Conservation (phyloP, 192 early-diverging fungal species). For the Rhizophagus clarus region DNA sequence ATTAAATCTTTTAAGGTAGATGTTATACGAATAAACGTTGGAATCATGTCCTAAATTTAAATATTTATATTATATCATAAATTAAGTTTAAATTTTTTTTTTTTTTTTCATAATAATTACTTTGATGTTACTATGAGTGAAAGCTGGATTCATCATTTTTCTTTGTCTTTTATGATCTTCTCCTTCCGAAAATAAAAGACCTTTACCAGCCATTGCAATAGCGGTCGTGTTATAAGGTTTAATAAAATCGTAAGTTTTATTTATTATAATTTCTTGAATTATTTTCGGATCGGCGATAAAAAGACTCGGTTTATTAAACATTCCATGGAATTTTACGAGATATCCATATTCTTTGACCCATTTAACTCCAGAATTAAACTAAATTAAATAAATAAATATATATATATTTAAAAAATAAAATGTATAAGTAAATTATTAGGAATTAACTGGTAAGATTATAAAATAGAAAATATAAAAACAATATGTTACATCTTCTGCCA, state of each 20-base stretch:
- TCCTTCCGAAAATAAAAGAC: slow-evolving; percentile 56
- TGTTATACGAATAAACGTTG: slow-evolving; percentile 37
- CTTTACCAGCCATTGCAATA: slow-evolving; percentile 44
- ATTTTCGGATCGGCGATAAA: slow-evolving; percentile 51
- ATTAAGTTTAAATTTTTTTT: too few species aligned
- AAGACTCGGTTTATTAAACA: slow-evolving; percentile 43
- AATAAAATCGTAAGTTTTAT: slow-evolving; percentile 48
- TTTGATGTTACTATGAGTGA: slow-evolving; percentile 46
- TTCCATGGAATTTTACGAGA: slow-evolving; percentile 48
- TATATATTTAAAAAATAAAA: too few species aligned
- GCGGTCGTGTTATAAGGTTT: slow-evolving; percentile 40
- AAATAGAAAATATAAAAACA: neutral
- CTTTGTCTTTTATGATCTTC: slow-evolving; percentile 52
- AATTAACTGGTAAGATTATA: too few species aligned
- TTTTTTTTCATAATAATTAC: too few species aligned
- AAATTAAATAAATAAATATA: too few species aligned
- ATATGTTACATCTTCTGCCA: too few species aligned
- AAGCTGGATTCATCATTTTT: slow-evolving; percentile 57
- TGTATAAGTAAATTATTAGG: too few species aligned
- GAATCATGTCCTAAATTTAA: slow-evolving; percentile 9
- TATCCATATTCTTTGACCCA: slow-evolving; percentile 57
- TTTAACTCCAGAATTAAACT: slow-evolving; percentile 20
- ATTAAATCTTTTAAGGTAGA: slow-evolving; percentile 42
- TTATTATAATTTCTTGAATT: slow-evolving; percentile 47
- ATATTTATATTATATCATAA: too few species aligned